Evolutionary conservation across 1,284 basidiomycete genomes (phyloP).

Genomic region (Bjerkandera adusta): DNA sequence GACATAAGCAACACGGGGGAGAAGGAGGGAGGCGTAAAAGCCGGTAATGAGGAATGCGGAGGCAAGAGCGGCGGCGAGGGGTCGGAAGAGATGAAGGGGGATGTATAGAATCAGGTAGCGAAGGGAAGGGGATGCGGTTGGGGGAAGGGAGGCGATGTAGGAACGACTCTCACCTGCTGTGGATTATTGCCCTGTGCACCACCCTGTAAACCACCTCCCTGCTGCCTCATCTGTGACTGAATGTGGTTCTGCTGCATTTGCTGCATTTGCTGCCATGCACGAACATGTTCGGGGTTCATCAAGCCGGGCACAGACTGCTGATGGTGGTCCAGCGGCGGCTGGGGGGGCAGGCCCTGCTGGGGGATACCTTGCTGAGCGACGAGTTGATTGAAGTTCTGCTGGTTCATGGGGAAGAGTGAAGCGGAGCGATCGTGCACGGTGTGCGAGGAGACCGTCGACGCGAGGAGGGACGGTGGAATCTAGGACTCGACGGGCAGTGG

Average conservation of each 20-base stretch:
- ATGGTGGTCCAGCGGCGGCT: constrained; percentile 33
- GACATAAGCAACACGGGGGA: constrained; percentile 15
- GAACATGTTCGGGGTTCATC: constrained; percentile 42
- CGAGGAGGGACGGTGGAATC: constrained; percentile 20
- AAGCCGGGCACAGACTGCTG: constrained; percentile 40
- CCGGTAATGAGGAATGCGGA: background rate
- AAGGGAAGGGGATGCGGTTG: no score
- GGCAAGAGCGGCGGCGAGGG: background rate
- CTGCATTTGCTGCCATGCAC: constrained; percentile 58
- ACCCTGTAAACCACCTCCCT: constrained; percentile 40
- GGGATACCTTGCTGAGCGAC: constrained; percentile 46
- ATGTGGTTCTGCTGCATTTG: constrained; percentile 38
- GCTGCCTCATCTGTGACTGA: constrained; percentile 33
- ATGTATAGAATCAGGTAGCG: background rate
- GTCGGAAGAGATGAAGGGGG: background rate
- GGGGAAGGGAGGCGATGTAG: constrained; percentile 7
- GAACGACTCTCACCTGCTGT: constrained; percentile 43
- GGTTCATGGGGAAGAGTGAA: constrained; percentile 21
- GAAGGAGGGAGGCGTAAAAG: constrained; percentile 14
- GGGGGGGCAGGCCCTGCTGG: constrained; percentile 20
- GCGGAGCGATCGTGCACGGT: constrained; percentile 16
- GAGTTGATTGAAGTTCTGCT: constrained; percentile 39
- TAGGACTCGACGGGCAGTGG: constrained; percentile 13
- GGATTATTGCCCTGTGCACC: constrained; percentile 25
- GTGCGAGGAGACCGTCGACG: constrained; percentile 5